Evolutionary conservation across 2,329 filamentous ascomycete species (phyloP).

Genomic region (Lachnellula subtilissima): DNA sequence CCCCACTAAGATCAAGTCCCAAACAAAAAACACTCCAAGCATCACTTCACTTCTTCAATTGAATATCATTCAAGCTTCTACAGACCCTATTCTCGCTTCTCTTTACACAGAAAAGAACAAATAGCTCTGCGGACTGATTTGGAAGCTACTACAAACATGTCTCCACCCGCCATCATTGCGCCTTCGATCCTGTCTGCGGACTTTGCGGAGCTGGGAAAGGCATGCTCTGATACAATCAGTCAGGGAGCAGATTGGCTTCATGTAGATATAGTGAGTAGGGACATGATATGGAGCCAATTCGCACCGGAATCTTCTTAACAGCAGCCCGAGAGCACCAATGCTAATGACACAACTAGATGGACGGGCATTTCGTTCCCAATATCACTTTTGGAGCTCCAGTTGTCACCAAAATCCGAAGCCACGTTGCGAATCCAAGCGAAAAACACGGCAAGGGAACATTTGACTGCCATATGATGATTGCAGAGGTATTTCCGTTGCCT

Average conservation of each 20-base stretch:
- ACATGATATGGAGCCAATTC: too few species aligned
- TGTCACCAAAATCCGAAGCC: slow-evolving; percentile 84
- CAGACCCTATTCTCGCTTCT: too few species aligned
- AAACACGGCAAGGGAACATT: slow-evolving; percentile 82
- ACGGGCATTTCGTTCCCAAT: slow-evolving; percentile 98
- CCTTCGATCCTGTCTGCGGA: slow-evolving; percentile 98
- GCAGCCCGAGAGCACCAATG: too few species aligned
- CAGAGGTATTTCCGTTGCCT: slow-evolving; percentile 62
- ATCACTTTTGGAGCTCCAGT: slow-evolving; percentile 95
- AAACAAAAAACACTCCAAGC: too few species aligned
- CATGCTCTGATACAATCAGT: slow-evolving; percentile 79
- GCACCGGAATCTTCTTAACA: too few species aligned
- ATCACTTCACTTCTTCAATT: too few species aligned
- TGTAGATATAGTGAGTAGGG: slow-evolving; percentile 63
- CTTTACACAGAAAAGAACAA: too few species aligned
- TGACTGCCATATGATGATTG: slow-evolving; percentile 99
- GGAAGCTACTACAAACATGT: slow-evolving; percentile 50
- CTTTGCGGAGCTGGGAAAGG: slow-evolving; percentile 82
- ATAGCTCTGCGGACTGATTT: too few species aligned
- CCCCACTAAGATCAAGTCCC: too few species aligned
- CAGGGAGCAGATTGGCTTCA: slow-evolving; percentile 69
- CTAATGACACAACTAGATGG: slow-evolving; percentile 49
- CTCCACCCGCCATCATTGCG: slow-evolving; percentile 88
- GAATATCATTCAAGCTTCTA: too few species aligned
- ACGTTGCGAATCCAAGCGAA: slow-evolving; percentile 70